Percentiles rank a stretch among this genome's conserved stretches.
Conservation (phyloP, 2,329 filamentous ascomycete genomes). For the Thermoascus crustaceus region DNA sequence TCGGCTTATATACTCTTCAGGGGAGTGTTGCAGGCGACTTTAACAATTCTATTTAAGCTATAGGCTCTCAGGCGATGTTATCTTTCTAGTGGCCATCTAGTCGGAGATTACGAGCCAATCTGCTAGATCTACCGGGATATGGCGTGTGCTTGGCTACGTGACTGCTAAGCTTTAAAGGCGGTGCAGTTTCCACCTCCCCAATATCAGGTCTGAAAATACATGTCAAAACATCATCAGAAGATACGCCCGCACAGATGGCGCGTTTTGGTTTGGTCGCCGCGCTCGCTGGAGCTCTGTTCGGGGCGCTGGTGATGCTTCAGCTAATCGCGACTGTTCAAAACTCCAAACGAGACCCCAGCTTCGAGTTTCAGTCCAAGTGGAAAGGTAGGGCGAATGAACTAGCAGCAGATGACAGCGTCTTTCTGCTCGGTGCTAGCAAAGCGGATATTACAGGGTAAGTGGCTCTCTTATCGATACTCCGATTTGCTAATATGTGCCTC, state of each 20-base stretch:
- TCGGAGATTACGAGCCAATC: no score
- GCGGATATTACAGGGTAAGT: conserved; percentile 62
- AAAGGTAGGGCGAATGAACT: conserved; percentile 15
- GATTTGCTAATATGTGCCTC: conserved; percentile 4
- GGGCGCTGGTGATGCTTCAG: conserved; percentile 24
- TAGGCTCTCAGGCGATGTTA: neutral
- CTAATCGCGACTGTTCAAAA: conserved; percentile 17
- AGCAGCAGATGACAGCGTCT: conserved; percentile 36
- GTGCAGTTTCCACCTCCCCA: no score
- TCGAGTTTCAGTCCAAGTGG: conserved; percentile 15
- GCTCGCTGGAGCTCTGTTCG: conserved; percentile 18
- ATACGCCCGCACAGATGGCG: no score
- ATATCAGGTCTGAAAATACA: no score
- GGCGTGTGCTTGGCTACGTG: conserved; percentile 2
- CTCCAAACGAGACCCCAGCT: conserved; percentile 9
- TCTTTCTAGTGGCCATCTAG: neutral
- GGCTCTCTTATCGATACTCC: conserved; percentile 5
- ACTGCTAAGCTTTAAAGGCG: no score
- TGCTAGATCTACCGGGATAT: no score
- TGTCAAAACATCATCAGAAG: no score
- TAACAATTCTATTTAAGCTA: neutral
- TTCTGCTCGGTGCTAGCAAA: conserved; percentile 61
- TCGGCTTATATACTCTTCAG: neutral
- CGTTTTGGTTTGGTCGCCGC: conserved; percentile 18
- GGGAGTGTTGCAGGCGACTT: neutral